A percentile compares a stretch with the other conserved stretches of the same genome.
phyloP scores from a whole-genome alignment of 116 monocot species.

The Zostera marina region DNA sequence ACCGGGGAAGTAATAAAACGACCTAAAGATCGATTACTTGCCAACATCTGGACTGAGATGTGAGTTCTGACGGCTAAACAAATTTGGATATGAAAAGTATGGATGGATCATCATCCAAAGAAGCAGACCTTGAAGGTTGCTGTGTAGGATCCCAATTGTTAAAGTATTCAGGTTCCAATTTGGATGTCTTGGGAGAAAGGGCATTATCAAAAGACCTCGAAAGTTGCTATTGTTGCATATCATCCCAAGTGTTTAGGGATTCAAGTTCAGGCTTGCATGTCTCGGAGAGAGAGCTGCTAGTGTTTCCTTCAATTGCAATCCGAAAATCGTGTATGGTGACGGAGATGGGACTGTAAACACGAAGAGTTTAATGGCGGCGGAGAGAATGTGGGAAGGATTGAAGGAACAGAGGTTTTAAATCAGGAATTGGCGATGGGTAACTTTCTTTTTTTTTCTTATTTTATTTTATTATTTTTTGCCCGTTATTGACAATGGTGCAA shows the following conservation, averaged over 20 bases:
- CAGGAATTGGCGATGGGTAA: constrained; percentile 17
- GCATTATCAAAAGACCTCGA: no score
- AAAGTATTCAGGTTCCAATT: constrained; percentile 11
- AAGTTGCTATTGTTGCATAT: no score
- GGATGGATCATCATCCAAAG: constrained; percentile 29
- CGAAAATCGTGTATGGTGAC: no score
- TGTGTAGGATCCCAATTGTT: no score
- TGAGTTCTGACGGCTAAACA: constrained; percentile 50
- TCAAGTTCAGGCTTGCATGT: no score
- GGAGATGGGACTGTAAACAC: no score
- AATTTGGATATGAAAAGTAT: constrained; percentile 76
- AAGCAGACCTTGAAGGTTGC: no score
- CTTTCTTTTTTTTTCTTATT: no score
- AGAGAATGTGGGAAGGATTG: constrained; percentile 29
- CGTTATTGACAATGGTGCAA: no score
- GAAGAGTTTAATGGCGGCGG: constrained; percentile 39
- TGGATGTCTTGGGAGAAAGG: no score
- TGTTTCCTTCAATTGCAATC: constrained; percentile 20
- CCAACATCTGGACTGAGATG: neutral
- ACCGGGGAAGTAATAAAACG: neutral
- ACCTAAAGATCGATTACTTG: neutral
- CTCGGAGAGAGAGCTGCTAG: constrained; percentile 1
- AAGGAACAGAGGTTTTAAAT: constrained; percentile 26
- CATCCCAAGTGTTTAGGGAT: no score
- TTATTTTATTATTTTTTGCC: no score